Percentiles rank a stretch among this genome's conserved stretches.
Conservation (phyloP, 352 stramenopile genomes). For the Globisporangium iwayamae region DNA sequence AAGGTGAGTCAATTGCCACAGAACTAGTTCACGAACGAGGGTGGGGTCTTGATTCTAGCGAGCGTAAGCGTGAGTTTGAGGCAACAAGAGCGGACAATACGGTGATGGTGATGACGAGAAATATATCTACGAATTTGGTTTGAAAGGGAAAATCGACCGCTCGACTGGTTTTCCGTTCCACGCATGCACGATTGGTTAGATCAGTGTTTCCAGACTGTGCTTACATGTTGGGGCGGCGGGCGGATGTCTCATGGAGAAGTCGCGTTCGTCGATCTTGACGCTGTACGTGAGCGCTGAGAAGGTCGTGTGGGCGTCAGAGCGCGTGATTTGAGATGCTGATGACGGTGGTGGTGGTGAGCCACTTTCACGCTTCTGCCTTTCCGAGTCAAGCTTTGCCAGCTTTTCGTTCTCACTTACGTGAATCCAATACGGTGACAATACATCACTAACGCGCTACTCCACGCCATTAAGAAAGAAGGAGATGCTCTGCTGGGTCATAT, state of each 20-base stretch:
- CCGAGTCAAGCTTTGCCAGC: background rate
- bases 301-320: background rate
- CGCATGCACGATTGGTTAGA: no score
- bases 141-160: no score
- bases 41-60: no score
- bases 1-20: background rate
- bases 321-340: background rate
- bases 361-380: background rate
- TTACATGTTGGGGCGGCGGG: background rate
- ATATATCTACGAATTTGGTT: no score
- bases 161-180: no score
- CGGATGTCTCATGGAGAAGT: background rate
- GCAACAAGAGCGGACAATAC: no score
- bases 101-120: no score
- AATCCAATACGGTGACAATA: background rate
- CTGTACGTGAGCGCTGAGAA: slow-evolving; percentile 9
- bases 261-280: slow-evolving; percentile 2
- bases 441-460: background rate
- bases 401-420: background rate
- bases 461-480: slow-evolving; percentile 2
- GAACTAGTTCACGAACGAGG: background rate
- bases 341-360: no score
- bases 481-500: background rate
- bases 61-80: no score
- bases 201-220: no score